Percentiles rank a stretch among this genome's conserved stretches.
phyloP scores from a whole-genome alignment of 306 rosid species.

The Cyamopsis tetragonoloba region DNA sequence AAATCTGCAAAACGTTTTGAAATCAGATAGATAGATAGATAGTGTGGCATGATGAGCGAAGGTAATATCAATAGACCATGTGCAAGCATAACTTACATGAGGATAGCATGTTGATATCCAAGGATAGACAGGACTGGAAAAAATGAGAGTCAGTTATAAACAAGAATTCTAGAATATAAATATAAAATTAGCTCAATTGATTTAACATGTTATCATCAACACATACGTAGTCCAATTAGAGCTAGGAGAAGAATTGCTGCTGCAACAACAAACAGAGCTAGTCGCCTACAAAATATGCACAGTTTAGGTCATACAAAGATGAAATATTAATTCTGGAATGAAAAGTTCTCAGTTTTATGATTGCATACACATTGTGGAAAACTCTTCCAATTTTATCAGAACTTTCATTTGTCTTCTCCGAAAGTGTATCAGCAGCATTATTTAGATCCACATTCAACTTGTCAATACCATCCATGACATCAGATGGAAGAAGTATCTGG shows the following conservation, averaged over 20 bases:
- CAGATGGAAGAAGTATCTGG: constrained; percentile 71
- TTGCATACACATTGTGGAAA: constrained; percentile 70
- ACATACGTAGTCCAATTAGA: constrained; percentile 76
- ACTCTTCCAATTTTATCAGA: constrained; percentile 59
- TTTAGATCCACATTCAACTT: constrained; percentile 66
- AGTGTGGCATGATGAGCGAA: constrained; percentile 9
- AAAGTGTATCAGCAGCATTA: constrained; percentile 69
- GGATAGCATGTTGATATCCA: constrained; percentile 83
- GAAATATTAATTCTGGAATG: background rate
- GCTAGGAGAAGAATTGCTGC: constrained; percentile 81
- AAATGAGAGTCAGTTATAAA: constrained; percentile 25
- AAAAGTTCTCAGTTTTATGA: constrained; percentile 17
- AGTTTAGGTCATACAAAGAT: constrained; percentile 30
- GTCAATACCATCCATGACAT: constrained; percentile 79
- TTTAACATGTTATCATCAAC: constrained; percentile 14
- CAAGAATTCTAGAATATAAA: background rate
- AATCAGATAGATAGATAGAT: constrained; percentile 22
- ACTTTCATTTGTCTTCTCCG: constrained; percentile 60
- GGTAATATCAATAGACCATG: background rate
- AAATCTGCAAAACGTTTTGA: constrained; percentile 62
- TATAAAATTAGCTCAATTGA: background rate
- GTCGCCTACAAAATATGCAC: constrained; percentile 47
- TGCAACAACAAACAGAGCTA: constrained; percentile 70
- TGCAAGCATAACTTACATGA: constrained; percentile 55
- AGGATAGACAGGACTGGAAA: constrained; percentile 74